These are phyloP conservation scores for Sungouiozyma intestinalis DNA, from an alignment of 805 yeast species.

Conservation along the genomic window DNA sequence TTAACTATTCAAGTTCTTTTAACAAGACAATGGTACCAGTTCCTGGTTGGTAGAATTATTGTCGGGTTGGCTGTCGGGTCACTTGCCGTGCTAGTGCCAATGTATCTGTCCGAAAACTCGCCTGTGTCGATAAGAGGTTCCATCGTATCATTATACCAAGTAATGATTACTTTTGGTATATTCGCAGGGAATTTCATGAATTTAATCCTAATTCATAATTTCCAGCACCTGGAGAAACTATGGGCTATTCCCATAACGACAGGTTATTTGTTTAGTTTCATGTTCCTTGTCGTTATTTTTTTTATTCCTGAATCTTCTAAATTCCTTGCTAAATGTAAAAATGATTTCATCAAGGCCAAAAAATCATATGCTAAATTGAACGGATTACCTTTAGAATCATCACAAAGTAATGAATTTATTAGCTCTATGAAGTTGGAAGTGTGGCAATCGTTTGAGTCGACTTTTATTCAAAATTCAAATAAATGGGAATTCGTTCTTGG, in stretches of 20 bases:
- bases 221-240: constrained; percentile 13
- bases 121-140: constrained; percentile 61
- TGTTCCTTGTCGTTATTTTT: constrained; percentile 51
- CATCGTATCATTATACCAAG: constrained; percentile 53
- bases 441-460: background rate
- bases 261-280: constrained; percentile 31
- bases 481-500: constrained; percentile 45
- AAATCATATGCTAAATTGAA: constrained; percentile 43
- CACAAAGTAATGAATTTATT: constrained; percentile 39
- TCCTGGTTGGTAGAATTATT: constrained; percentile 52
- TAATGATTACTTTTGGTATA: constrained; percentile 55
- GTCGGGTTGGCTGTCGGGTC: constrained; percentile 71
- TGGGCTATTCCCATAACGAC: constrained; percentile 62
- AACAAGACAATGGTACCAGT: constrained; percentile 46
- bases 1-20: constrained; percentile 49
- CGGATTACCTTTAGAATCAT: constrained; percentile 36
- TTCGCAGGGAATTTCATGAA: constrained; percentile 55
- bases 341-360: constrained; percentile 43
- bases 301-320: constrained; percentile 63
- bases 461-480: background rate
- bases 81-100: constrained; percentile 61
- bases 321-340: constrained; percentile 40
- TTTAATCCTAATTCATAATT: constrained; percentile 37
- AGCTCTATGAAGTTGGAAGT: constrained; percentile 16
- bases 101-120: constrained; percentile 57